These are phyloP conservation scores for Kodamaea sp. DNA, from an alignment of 1,139 yeast species.

Conservation along the genomic window DNA sequence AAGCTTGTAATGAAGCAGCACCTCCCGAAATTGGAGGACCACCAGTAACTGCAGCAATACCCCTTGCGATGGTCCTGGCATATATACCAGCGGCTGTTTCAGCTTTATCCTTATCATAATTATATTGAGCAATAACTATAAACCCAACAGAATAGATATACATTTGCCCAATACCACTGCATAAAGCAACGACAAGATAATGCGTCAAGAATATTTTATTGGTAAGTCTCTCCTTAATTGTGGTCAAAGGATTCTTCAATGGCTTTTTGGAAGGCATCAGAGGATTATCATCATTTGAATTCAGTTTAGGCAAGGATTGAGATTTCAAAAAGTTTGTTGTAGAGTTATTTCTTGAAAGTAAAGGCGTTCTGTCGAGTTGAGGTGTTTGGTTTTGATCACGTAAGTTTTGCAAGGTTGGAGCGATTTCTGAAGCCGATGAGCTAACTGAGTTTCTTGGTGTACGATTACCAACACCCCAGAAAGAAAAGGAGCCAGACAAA, in stretches of 20 bases:
- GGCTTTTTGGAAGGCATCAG: neutral
- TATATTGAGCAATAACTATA: constrained; percentile 40
- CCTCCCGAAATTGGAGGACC: constrained; percentile 12
- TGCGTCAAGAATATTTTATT: constrained; percentile 31
- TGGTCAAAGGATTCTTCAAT: constrained; percentile 20
- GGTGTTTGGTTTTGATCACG: constrained; percentile 11
- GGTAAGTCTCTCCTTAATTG: constrained; percentile 23
- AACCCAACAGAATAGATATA: constrained; percentile 46
- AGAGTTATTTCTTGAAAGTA: constrained; percentile 15
- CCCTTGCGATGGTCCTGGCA: constrained; percentile 4
- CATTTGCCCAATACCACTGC: constrained; percentile 41
- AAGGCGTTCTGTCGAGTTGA: constrained; percentile 4
- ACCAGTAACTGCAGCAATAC: constrained; percentile 3
- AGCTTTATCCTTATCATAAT: constrained; percentile 17
- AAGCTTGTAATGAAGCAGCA: constrained; percentile 39
- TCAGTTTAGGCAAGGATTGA: neutral
- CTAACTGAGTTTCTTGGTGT: constrained; percentile 26
- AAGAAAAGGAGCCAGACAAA: constrained; percentile 35
- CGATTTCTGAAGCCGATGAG: constrained; percentile 14
- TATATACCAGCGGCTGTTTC: neutral
- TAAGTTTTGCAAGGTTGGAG: constrained; percentile 13
- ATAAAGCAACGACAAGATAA: constrained; percentile 32
- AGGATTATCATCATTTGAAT: neutral
- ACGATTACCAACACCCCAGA: constrained; percentile 36
- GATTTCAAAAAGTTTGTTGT: constrained; percentile 7